A percentile compares a stretch with the other conserved stretches of the same genome.
phyloP scores from a whole-genome alignment of 2,329 filamentous ascomycete species.

The Amphichorda felina region DNA sequence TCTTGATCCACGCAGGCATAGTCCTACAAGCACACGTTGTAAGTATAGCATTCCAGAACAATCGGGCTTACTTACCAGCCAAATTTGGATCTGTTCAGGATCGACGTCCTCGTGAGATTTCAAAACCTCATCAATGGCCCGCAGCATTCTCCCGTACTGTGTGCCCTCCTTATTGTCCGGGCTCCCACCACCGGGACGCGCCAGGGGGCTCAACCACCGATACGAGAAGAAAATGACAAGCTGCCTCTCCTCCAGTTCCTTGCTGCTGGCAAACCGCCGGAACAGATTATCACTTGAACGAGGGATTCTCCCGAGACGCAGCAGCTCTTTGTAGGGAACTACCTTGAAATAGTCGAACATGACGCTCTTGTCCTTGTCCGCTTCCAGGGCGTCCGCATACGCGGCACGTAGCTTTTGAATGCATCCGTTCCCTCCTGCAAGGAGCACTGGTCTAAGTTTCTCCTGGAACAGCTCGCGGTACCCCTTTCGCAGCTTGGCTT shows the following conservation, averaged over 20 bases:
- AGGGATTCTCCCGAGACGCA: constrained; percentile 11
- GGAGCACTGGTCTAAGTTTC: constrained; percentile 18
- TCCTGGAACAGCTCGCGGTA: constrained; percentile 24
- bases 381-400: constrained; percentile 10
- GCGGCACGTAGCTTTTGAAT: constrained; percentile 9
- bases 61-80: constrained; percentile 12
- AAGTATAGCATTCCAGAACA: not conserved
- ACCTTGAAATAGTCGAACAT: constrained; percentile 16
- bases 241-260: constrained; percentile 1
- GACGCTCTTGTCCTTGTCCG: constrained; percentile 9
- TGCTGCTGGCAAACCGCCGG: constrained; percentile 3
- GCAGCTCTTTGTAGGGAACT: constrained; percentile 16
- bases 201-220: constrained; percentile 14
- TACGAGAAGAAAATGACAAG: constrained; percentile 24
- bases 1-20: constrained; percentile 24
- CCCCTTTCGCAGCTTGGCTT: constrained; percentile 17
- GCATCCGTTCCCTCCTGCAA: constrained; percentile 7
- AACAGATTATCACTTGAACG: constrained; percentile 10
- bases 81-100: constrained; percentile 11
- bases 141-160: constrained; percentile 18
- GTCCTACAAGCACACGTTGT: constrained; percentile 13
- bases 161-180: constrained; percentile 18
- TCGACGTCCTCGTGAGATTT: constrained; percentile 10
- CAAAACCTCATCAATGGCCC: constrained; percentile 15
- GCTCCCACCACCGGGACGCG: constrained; percentile 4